Conservation (phyloP, 148 eudicot genomes). For the Rhododendron ovatum region DNA sequence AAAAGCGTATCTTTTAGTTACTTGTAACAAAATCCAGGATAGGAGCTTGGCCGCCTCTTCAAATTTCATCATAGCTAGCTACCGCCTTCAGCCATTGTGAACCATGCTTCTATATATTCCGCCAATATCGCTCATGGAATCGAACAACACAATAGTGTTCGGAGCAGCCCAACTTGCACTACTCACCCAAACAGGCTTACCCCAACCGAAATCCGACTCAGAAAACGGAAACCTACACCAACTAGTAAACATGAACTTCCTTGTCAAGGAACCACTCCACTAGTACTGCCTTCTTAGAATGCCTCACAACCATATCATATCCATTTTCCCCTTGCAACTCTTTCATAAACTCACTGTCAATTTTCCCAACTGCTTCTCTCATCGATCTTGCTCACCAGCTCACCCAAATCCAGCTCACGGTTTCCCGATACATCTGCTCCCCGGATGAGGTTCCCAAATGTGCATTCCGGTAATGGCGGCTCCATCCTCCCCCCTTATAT, state of each 20-base stretch:
- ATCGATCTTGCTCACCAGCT: constrained; percentile 17
- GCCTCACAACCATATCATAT: neutral
- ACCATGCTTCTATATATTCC: constrained; percentile 48
- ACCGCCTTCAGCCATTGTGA: constrained; percentile 17
- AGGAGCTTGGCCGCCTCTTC: neutral
- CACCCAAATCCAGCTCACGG: constrained; percentile 4
- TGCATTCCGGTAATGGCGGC: constrained; percentile 17
- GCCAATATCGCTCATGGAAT: constrained; percentile 18
- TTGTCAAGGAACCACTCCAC: neutral
- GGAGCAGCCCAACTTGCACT: constrained; percentile 9
- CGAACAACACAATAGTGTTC: constrained; percentile 26
- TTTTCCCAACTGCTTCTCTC: constrained; percentile 11
- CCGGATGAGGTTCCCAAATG: constrained; percentile 28
- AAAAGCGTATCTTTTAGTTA: too few relatives aligned
- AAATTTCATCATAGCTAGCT: neutral
- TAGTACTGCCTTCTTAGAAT: neutral
- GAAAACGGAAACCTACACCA: constrained; percentile 40
- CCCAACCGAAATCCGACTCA: constrained; percentile 41
- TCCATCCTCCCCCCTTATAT: constrained; percentile 28
- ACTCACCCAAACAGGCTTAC: constrained; percentile 38
- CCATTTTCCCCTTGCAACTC: constrained; percentile 11
- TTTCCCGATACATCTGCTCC: neutral
- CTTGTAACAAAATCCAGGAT: too few relatives aligned
- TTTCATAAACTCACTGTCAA: constrained; percentile 7
- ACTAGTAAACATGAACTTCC: constrained; percentile 24